Evolutionary conservation across 139 green algal species (phyloP).

Genomic region (Chlamydomonas sphaeroides): DNA sequence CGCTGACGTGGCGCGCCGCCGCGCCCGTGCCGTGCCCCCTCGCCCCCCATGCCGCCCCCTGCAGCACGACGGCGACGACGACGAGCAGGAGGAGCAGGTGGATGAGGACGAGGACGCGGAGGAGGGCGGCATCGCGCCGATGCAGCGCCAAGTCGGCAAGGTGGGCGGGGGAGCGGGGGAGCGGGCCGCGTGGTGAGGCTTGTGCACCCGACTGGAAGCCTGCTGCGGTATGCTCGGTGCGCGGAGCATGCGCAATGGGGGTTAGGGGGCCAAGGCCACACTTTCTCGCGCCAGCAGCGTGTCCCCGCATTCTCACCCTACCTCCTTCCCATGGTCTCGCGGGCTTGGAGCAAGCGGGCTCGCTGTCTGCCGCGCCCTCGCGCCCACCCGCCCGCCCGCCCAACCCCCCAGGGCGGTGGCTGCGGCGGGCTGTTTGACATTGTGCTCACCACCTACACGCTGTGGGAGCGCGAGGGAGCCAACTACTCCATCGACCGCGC

Average conservation of each 20-base stretch:
- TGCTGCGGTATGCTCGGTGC: neutral
- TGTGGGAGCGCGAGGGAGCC: constrained; percentile 87
- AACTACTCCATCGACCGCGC: constrained; percentile 58
- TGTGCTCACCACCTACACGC: constrained; percentile 89
- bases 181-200: too few species aligned
- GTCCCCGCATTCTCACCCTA: too few species aligned
- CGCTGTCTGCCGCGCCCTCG: too few species aligned
- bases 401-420: constrained; percentile 6
- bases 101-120: constrained; percentile 36
- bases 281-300: too few species aligned
- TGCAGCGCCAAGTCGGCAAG: constrained; percentile 2
- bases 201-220: too few species aligned
- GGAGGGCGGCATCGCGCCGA: neutral
- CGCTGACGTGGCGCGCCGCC: too few species aligned
- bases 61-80: constrained; percentile 11
- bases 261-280: too few species aligned
- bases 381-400: too few species aligned
- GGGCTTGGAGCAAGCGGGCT: too few species aligned
- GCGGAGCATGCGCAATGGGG: neutral
- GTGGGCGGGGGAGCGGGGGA: neutral
- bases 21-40: too few species aligned
- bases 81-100: constrained; percentile 40
- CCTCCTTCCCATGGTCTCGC: too few species aligned
- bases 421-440: constrained; percentile 81
- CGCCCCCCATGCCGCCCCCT: too few species aligned